Base-by-base conservation (phyloP, 306 rosid species). In the Prunus salicina region DNA sequence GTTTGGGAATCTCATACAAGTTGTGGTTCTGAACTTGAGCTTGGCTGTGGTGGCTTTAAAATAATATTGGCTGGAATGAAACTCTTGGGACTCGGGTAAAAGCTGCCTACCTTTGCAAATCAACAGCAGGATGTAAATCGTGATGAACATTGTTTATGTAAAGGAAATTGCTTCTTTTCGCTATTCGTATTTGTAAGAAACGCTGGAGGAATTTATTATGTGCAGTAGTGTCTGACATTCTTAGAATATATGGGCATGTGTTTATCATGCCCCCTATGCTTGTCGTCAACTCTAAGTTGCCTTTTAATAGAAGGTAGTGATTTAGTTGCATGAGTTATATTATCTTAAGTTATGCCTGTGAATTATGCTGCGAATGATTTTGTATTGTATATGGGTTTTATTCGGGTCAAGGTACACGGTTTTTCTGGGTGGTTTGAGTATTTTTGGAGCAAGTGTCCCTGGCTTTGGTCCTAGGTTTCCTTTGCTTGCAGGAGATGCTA, bases 131-230 rank as follows among this genome's bases (percentile, higher is more conserved):
- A 74, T 86, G 89, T 86, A 88, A 85, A 91, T 86, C 77, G 72
- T 79, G 83, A 56, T 73, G 84, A 80, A 72, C 72, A 27, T 34
- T 84, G 77, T 72, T 78, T 83, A 65, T 93, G 93, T 91, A 84
- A 86, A 93, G 87, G 67, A 84, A 85, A 81, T 83, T 82, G 82
- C 57, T 85, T 74, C 86, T 30, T 72, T 88, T 76, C 80, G 75
- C 85, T 76, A 78, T 70, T 82, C 78, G 72, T 82, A 74, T 81
- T 79, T 72, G 78, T 84, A 20, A 82, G 82, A 84, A 73, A 81
- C 80, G 76, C 74, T 80, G 81, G 74, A 76, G 80, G 74, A 64
- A 65, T 55, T 71, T 73, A 82, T 24, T 73, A 77, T 45, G 68
- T 78, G 79, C 69, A 67, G 87, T 81, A 78, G 80, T 73, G 68